Conservation (phyloP, 2,329 filamentous ascomycete genomes). For the Seiridium unicorne region DNA sequence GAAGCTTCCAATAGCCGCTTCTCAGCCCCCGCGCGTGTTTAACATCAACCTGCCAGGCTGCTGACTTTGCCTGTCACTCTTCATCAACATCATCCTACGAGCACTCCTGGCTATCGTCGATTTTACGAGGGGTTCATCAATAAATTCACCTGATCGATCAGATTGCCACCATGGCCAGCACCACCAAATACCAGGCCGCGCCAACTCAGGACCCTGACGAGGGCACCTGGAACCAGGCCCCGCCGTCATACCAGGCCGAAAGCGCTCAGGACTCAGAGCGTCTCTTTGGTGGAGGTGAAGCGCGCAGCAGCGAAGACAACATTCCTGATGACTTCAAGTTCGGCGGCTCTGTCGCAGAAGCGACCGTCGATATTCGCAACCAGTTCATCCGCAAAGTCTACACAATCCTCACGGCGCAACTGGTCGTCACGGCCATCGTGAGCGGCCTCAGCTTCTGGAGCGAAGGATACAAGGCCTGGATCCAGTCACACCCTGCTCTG, state of each 20-base stretch:
- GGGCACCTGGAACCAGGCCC: constrained; percentile 63
- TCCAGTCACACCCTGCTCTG: constrained; percentile 78
- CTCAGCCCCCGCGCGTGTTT: too few species aligned
- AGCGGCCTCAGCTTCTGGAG: constrained; percentile 87
- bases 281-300: constrained; percentile 63
- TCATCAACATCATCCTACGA: not conserved
- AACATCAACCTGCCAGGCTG: not conserved
- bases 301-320: constrained; percentile 83
- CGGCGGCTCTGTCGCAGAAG: constrained; percentile 89
- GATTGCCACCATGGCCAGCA: constrained; percentile 62
- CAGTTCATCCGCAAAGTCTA: constrained; percentile 98
- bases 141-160: not conserved
- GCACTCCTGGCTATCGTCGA: not conserved
- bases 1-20: not conserved
- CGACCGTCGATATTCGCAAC: constrained; percentile 92
- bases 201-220: constrained; percentile 85
- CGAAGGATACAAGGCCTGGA: constrained; percentile 76
- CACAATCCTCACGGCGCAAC: constrained; percentile 92
- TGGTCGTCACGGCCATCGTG: constrained; percentile 78
- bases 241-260: constrained; percentile 70
- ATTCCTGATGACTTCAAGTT: constrained; percentile 99
- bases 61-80: not conserved
- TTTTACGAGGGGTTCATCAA: not conserved
- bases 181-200: constrained; percentile 78
- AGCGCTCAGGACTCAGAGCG: constrained; percentile 51